Conservation (phyloP, 73 alveolate genomes). For the Uronychia setigera region DNA sequence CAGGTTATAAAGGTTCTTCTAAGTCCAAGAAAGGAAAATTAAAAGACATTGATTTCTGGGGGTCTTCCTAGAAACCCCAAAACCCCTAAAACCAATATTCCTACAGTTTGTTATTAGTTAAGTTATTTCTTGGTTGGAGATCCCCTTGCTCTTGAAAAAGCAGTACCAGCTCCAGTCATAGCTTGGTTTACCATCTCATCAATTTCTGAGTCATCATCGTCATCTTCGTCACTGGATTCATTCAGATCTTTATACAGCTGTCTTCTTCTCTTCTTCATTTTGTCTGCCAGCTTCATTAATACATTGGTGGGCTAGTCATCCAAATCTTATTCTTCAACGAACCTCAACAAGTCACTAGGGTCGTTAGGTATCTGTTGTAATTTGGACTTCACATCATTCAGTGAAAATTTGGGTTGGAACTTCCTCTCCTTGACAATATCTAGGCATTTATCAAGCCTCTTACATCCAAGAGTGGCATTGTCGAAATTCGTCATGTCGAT, state of each 20-base stretch:
- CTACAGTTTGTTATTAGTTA: no score
- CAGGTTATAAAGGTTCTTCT: not conserved
- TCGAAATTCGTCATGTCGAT: constrained; percentile 58
- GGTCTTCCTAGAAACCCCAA: not conserved
- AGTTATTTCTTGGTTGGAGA: no score
- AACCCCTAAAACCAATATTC: not conserved
- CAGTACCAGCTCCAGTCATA: no score
- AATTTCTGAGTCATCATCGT: not conserved
- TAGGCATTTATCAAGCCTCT: not conserved
- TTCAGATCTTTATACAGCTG: constrained; percentile 29
- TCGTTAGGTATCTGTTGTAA: constrained; percentile 41
- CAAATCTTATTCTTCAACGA: constrained; percentile 23
- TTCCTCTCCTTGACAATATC: constrained; percentile 26
- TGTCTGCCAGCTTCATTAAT: constrained; percentile 35
- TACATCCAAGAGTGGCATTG: constrained; percentile 47
- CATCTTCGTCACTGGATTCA: not conserved
- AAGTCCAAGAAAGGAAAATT: not conserved
- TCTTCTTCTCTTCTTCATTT: constrained; percentile 42
- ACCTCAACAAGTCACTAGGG: constrained; percentile 17
- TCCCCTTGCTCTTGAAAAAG: no score
- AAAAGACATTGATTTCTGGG: not conserved
- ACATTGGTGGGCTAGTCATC: constrained; percentile 58
- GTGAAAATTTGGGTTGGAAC: constrained; percentile 17
- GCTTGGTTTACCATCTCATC: not conserved
- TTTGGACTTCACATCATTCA: constrained; percentile 21